Evolutionary conservation across 2,329 filamentous ascomycete species (phyloP), one percentile per base, ranked within the genome.

Genomic region (Calonectria naviculata): DNA sequence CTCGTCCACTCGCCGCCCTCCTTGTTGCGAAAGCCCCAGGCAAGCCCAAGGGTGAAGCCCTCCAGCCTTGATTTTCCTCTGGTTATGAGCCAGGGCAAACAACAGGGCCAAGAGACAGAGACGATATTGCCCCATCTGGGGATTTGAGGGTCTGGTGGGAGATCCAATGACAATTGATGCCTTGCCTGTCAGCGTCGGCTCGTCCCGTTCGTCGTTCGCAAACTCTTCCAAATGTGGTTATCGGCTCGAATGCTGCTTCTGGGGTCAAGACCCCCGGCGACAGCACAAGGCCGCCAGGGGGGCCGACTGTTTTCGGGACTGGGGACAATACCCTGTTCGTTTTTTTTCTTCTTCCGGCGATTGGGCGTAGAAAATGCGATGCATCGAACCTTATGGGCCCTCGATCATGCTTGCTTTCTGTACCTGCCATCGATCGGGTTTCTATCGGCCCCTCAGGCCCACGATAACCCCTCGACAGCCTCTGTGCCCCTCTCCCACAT

Each of bases 131-230:
- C 67, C 73, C 68, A 74, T 70, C 68, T 65, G 72, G 63, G 46
- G 44, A 71, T 69, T 65, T 75, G 73, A 60, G 69, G 67, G 77
- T 70, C 67, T 47, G 61, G 68, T n/a, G 31, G 74, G 73, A 75
- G 67, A 36, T 47, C 66, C 66, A 69, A 71, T 61, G 71, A 71
- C 54, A 44, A 21, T 15, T 10, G 42, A 71, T 24, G 69, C 73
- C 68, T 70, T 70, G 70, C 68, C 71, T 64, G 67, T 67, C 66
- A 75, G 69, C 52, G 58, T 78, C 76, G 76, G 76, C 74, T 78
- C 76, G 76, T 78, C 75, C 76, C 76, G 76, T 71, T 56, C 62
- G 47, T 63, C 24, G 36, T 73, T 78, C 76, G 76, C 76, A 78
- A 78, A 74, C 67, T 78, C 73, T 75, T 21, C 76, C 71, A 34